Base-by-base conservation (phyloP, 768 basidiomycete genomes). In the Phylloporus sp. region DNA sequence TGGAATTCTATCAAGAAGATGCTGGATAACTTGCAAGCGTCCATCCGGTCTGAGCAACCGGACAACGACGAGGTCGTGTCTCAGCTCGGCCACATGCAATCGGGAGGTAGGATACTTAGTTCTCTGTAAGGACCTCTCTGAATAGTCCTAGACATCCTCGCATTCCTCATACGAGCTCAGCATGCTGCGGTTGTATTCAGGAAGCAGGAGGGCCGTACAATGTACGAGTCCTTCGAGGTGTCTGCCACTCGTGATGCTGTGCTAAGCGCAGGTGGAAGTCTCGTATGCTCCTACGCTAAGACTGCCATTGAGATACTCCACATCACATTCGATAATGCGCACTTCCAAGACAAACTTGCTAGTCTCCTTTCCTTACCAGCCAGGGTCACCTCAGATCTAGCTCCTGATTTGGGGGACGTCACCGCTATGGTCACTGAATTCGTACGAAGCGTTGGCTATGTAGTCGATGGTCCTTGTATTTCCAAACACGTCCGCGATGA, bases 221-320 rank as follows among this genome's bases (percentile, higher is more conserved):
- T 64, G 16, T 71, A 72, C 47, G 77, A 79, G 54, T 59, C 60
- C 9, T 80, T 79, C 48, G 72, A 77, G 55, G 69, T 71, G 8
- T 72, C 73, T 4, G n/a, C n/a, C n/a, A n/a, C n/a, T n/a, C n/a
- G n/a, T n/a, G n/a, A n/a, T n/a, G n/a, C n/a, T n/a, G n/a, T n/a
- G n/a, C n/a, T n/a, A n/a, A n/a, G n/a, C n/a, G n/a, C n/a, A n/a
- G n/a, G n/a, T n/a, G n/a, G 31, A 12, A 31, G 31, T 12, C 31
- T 13, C 31, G 8, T 31, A n/a, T n/a, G n/a, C n/a, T n/a, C n/a
- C n/a, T n/a, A n/a, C n/a, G n/a, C n/a, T n/a, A n/a, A n/a, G n/a
- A n/a, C n/a, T n/a, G n/a, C n/a, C n/a, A n/a, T n/a, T n/a, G n/a
- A n/a, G n/a, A n/a, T n/a, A n/a, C n/a, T n/a, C n/a, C n/a, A n/a